A percentile compares a stretch with the other conserved stretches of the same genome.
Conservation (phyloP, 2,329 filamentous ascomycete genomes). For the Scleromitrula shiraiana region DNA sequence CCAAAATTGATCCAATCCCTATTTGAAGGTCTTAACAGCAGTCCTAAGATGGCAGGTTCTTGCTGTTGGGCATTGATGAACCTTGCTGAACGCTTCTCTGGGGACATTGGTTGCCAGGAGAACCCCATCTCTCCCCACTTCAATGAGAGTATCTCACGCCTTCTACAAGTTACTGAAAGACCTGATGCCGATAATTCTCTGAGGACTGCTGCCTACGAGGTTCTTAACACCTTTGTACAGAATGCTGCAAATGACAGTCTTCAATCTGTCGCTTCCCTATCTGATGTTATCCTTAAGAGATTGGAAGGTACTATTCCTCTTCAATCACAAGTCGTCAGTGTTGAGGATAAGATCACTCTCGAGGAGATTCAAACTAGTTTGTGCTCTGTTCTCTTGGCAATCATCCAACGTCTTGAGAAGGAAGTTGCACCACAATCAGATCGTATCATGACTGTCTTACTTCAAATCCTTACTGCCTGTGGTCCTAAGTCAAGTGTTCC, state of each 20-base stretch:
- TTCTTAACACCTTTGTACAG: slow-evolving; percentile 88
- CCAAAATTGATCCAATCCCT: slow-evolving; percentile 79
- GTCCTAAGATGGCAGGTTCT: slow-evolving; percentile 92
- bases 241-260: slow-evolving; percentile 85
- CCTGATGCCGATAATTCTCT: slow-evolving; percentile 78
- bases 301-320: slow-evolving; percentile 84
- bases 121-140: slow-evolving; percentile 91
- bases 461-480: slow-evolving; percentile 71
- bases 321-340: slow-evolving; percentile 88
- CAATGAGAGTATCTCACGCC: slow-evolving; percentile 78
- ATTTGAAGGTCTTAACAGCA: slow-evolving; percentile 83
- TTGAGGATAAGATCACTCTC: slow-evolving; percentile 90
- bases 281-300: slow-evolving; percentile 81
- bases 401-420: slow-evolving; percentile 82
- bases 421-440: slow-evolving; percentile 88
- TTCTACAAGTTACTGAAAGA: slow-evolving; percentile 79
- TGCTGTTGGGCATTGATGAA: slow-evolving; percentile 99
- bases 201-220: slow-evolving; percentile 92
- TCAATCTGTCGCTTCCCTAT: slow-evolving; percentile 69
- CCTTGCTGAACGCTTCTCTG: slow-evolving; percentile 88
- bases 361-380: slow-evolving; percentile 98
- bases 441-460: slow-evolving; percentile 82
- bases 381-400: slow-evolving; percentile 82
- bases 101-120: slow-evolving; percentile 65
- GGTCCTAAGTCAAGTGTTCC: slow-evolving; percentile 87